Conservation (phyloP, 345 rosid species). For the Isatis tinctoria region DNA sequence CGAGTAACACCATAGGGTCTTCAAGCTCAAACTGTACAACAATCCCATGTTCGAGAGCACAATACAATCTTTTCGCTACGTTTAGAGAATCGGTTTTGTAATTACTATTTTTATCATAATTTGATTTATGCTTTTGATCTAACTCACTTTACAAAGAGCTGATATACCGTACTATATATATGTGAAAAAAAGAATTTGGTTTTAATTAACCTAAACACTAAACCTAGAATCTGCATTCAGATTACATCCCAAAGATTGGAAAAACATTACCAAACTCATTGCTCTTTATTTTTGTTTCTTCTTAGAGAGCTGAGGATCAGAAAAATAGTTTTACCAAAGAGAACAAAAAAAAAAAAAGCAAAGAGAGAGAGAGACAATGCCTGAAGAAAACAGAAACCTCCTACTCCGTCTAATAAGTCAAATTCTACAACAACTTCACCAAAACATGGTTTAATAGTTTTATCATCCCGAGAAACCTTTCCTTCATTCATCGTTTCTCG, state of each 20-base stretch:
- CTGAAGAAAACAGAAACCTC: conserved; percentile 14
- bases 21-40: too few species aligned
- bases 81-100: too few species aligned
- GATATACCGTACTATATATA: background rate
- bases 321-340: background rate
- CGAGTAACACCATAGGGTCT: too few species aligned
- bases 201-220: background rate
- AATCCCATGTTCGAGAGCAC: too few species aligned
- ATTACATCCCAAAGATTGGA: conserved; percentile 13
- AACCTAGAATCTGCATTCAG: background rate
- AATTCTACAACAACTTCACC: background rate
- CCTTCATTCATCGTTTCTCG: conserved; percentile 42
- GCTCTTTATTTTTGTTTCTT: conserved; percentile 14
- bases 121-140: background rate
- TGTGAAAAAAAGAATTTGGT: background rate
- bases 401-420: background rate
- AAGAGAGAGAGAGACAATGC: background rate
- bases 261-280: background rate
- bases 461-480: background rate
- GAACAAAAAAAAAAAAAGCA: background rate
- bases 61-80: too few species aligned
- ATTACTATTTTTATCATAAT: too few species aligned
- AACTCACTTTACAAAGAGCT: background rate
- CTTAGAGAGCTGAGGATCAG: conserved; percentile 4
- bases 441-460: background rate